Conservation (phyloP, 352 stramenopile genomes). For the Globisporangium cystogenes region DNA sequence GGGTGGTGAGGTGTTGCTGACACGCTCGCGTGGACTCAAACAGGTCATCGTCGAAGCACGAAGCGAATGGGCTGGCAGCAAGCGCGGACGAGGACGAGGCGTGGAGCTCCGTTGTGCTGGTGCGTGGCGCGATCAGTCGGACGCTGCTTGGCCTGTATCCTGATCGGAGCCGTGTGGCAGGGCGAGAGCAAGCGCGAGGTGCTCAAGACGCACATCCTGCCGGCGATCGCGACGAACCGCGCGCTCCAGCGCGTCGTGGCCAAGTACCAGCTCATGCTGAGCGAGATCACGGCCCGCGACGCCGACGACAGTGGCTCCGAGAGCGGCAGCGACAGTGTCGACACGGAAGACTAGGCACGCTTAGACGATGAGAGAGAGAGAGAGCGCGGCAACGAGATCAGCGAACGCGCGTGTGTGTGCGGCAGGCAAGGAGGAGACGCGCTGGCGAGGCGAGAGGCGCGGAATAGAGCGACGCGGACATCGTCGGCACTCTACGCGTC, state of each 20-base stretch:
- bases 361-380: background rate
- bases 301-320: constrained; percentile 10
- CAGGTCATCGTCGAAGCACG: background rate
- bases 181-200: constrained; percentile 66
- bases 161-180: constrained; percentile 18
- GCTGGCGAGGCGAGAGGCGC: background rate
- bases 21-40: too few relatives aligned
- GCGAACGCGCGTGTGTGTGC: background rate
- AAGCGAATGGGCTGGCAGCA: background rate
- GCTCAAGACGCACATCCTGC: constrained; percentile 63
- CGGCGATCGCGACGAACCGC: constrained; percentile 74
- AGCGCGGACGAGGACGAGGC: background rate
- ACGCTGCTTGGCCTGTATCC: background rate
- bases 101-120: constrained; percentile 42
- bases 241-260: constrained; percentile 76
- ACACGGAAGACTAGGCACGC: background rate
- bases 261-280: constrained; percentile 82
- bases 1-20: too few relatives aligned
- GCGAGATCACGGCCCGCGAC: constrained; percentile 53
- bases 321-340: constrained; percentile 1
- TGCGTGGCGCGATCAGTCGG: constrained; percentile 8
- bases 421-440: background rate
- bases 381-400: background rate
- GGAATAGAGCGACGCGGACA: background rate
- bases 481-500: constrained; percentile 30